Evolutionary conservation across 805 yeast genomes (phyloP), one percentile per base, ranked within the genome.

Genomic region (Wickerhamiella musiphila): DNA sequence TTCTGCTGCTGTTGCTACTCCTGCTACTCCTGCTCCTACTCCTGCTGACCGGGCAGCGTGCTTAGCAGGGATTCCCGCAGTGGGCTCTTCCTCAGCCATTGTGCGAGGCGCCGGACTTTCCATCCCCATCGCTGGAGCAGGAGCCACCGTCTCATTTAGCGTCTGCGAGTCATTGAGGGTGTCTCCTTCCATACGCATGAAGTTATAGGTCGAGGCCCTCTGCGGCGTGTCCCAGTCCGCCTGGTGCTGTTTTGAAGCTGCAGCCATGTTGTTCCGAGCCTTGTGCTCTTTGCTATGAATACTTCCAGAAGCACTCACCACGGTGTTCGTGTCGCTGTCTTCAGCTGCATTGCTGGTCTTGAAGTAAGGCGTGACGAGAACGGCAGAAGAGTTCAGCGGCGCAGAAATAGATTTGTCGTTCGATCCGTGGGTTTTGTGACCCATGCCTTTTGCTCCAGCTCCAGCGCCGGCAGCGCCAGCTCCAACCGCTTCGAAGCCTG

Each of bases 161-260:
- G 30, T 28, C 17, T 28, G 30, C n/a, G 26, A 24, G 32, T 43
- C 52, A 29, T 42, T 42, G 26, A 28, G 18, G 9, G 52, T 49
- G 28, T 56, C 56, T 32, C 53, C 50, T 30, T 55, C 57, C 51
- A 54, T 48, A 26, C 48, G 48, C 40, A 54, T 29, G 44, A 54
- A 54, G 32, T 54, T 53, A 35, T 47, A 41, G 10, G 56, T 51
- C 2, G 57, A 47, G 6, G 51, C 53, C 3, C 57, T 41, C 34
- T 53, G 52, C 8, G 60, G 58, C 10, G 57, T 46, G 28, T 52
- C 50, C 50, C 50, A 50, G 18, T 38, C 52, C 11, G 32, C 38
- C n/a, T n/a, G n/a, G n/a, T n/a, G n/a, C n/a, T n/a, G n/a, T n/a
- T n/a, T n/a, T n/a, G n/a, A n/a, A n/a, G n/a, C n/a, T n/a, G n/a